Evolutionary conservation across 768 basidiomycete species (phyloP), one percentile per base, ranked within the genome.

Genomic region (Gelatoporia subvermispora): DNA sequence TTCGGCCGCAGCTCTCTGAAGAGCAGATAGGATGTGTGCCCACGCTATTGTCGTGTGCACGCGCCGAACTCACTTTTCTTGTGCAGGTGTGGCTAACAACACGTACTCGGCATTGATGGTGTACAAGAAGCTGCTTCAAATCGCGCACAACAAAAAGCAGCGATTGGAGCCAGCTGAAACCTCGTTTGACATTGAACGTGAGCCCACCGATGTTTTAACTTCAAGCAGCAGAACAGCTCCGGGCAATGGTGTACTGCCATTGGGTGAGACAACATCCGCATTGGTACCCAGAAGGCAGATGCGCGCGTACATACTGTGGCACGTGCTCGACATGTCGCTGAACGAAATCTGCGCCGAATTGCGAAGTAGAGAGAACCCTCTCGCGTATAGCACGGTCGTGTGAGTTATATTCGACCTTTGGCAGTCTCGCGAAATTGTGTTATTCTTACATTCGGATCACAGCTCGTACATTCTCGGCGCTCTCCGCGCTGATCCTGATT

Each of bases 51-150:
- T 11, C 2, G 16, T 18, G 36, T 23, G 15, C 22, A 35, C 5
- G 8, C 24, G 11, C 3, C 35, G 11, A 40, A 34, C 13, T 16
- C 8, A 21, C 4, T 8, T 16, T 22, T 21, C 15, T 31, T 16
- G 23, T 31, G 8, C 37, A 77, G 76, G 78, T 50, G 77, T 78
- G 2, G 76, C 77, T 0, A 78, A 78, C 51, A 76, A 78, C 48
- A 74, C 70, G 37, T 68, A 78, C 50, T 73, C 69, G 37, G 73
- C 71, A 3, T 58, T 79, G 13, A 65, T 68, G 58, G 70, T 77
- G 18, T 73, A 75, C 55, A 64, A 67, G 17, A 60, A 51, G 35
- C 44, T 79, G n/a, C 41, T 65, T 20, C 55, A 48, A 2, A 65
- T 71, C 4, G 72, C 72, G 2, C 40, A 50, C 15, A 44, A 56